phyloP scores from a whole-genome alignment of 2,329 filamentous ascomycete genomes.

The Mycosphaerella sp. region DNA sequence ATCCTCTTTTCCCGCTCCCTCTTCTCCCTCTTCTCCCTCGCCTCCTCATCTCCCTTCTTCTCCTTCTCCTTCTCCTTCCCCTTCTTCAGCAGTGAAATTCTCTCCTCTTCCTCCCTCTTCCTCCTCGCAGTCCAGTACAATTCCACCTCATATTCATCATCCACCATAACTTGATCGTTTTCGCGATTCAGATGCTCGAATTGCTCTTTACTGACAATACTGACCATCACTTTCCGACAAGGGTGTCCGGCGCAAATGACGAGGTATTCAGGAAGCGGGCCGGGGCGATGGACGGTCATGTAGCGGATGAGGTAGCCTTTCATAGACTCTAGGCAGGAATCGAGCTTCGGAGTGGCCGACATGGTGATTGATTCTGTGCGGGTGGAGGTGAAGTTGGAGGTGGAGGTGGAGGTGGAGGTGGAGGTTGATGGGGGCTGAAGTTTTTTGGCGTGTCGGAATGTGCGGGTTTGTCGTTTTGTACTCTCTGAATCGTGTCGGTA shows the following conservation, averaged over 20 bases:
- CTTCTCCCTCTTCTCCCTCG: not conserved
- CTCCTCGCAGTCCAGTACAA: not conserved
- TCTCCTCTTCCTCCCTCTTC: not conserved
- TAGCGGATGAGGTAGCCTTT: not conserved
- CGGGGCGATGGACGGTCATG: not conserved
- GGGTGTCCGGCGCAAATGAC: conserved; percentile 3
- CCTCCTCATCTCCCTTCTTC: not conserved
- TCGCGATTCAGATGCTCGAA: not conserved
- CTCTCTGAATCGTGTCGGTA: not conserved
- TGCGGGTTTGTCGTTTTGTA: no score
- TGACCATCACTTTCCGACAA: not conserved
- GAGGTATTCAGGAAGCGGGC: not conserved
- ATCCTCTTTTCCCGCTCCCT: not conserved
- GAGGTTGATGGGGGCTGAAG: no score
- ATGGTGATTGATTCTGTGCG: not conserved
- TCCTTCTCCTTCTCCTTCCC: not conserved
- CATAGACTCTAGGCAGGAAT: not conserved
- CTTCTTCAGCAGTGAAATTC: not conserved
- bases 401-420: not conserved
- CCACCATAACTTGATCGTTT: not conserved
- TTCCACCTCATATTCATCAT: not conserved
- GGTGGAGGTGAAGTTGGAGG: not conserved
- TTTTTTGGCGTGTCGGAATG: not conserved
- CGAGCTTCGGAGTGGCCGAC: not conserved
- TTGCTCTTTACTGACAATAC: not conserved